Percentiles rank a stretch among this genome's conserved stretches.
phyloP scores from a whole-genome alignment of 176 grass and related monocot species.

The Carex myosuroides region DNA sequence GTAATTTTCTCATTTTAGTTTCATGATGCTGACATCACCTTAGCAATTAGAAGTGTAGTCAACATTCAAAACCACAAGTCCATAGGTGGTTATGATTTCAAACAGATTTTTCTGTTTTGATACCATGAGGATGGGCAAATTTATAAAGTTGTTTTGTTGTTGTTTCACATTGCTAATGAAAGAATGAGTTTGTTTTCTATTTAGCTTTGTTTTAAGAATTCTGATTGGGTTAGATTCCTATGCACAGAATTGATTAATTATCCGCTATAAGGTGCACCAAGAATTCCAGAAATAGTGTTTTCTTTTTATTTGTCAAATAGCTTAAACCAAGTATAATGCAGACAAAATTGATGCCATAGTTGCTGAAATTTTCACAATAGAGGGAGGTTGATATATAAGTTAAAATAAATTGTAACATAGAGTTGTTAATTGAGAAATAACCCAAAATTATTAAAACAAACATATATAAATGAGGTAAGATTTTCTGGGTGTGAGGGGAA shows the following conservation, averaged over 20 bases:
- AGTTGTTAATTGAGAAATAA: conserved; percentile 15
- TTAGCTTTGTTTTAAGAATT: not conserved
- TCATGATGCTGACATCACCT: not conserved
- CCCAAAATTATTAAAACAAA: not conserved
- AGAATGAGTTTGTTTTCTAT: not conserved
- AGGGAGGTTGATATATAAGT: not conserved
- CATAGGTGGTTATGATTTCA: not conserved
- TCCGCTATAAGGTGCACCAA: not conserved
- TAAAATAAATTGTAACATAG: not conserved
- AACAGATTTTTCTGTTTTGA: conserved; percentile 8
- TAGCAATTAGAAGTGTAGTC: conserved; percentile 3
- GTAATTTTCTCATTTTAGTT: conserved; percentile 6
- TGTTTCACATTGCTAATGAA: conserved; percentile 1
- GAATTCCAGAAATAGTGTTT: not conserved
- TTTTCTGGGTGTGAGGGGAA: conserved; percentile 21
- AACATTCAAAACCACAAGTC: not conserved
- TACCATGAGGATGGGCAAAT: not conserved
- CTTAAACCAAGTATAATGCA: not conserved
- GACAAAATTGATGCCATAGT: conserved; percentile 3
- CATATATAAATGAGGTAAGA: conserved; percentile 24
- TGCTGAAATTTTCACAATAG: conserved; percentile 4
- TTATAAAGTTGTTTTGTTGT: not conserved
- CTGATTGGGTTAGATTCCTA: not conserved
- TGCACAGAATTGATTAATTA: not conserved
- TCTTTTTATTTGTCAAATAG: not conserved